phyloP scores from a whole-genome alignment of 2,329 filamentous ascomycete species.

The Paecilomyces variotii region DNA sequence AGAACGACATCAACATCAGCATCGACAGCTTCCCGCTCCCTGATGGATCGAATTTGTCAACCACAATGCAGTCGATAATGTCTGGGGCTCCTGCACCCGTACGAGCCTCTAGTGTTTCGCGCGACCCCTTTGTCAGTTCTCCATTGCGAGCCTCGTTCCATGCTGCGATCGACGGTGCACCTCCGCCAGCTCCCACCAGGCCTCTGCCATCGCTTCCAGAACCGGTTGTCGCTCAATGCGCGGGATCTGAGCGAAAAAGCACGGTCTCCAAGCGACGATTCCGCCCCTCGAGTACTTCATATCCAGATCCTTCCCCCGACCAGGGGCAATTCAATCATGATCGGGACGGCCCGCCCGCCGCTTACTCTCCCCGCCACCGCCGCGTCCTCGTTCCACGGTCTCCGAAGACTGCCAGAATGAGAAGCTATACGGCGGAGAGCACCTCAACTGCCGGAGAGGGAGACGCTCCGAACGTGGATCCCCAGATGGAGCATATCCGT shows the following conservation, averaged over 20 bases:
- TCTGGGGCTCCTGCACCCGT: conserved; percentile 4
- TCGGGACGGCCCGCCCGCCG: not conserved
- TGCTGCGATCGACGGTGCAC: conserved; percentile 20
- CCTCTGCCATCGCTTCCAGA: conserved; percentile 27
- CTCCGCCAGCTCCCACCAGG: conserved; percentile 26
- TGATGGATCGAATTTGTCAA: not conserved
- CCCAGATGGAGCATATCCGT: conserved; percentile 6
- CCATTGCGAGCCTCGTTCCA: not conserved
- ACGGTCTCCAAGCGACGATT: not conserved
- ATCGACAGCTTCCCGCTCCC: not conserved
- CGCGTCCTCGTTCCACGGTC: not conserved
- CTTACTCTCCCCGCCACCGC: not conserved
- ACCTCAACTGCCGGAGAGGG: not conserved
- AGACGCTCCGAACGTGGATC: not conserved
- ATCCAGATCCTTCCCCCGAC: not conserved
- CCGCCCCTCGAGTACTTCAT: not conserved
- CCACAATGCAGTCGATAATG: not conserved
- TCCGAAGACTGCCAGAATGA: not conserved
- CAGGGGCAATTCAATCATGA: not conserved
- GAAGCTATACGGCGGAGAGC: not conserved
- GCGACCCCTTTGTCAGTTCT: not conserved
- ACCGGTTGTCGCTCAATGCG: not conserved
- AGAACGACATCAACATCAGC: not conserved
- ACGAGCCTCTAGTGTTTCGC: conserved; percentile 4
- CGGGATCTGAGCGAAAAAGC: not conserved